Conservation (phyloP, 306 rosid species). For the Trifolium fragiferum region DNA sequence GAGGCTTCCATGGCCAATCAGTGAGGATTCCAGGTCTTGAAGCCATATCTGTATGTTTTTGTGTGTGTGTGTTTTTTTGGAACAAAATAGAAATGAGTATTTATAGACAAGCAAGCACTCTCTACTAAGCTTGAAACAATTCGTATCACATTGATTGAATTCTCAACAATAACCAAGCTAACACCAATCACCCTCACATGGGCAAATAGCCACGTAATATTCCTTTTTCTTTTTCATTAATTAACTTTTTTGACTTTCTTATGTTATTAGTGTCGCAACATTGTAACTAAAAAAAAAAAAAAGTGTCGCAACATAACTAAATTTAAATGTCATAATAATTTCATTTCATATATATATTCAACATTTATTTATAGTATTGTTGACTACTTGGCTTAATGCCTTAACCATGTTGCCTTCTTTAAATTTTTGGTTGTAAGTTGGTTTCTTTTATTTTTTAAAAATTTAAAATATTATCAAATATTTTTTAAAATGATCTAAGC, state of each 20-base stretch:
- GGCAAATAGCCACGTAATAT: constrained; percentile 2
- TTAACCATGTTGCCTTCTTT: too few relatives aligned
- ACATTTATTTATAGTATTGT: neutral
- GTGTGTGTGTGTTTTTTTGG: neutral
- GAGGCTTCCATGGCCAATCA: constrained; percentile 75
- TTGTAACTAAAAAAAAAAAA: too few relatives aligned
- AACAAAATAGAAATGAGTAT: neutral
- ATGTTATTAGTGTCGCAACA: neutral
- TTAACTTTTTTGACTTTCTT: neutral
- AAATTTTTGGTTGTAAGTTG: too few relatives aligned
- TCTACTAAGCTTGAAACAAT: neutral
- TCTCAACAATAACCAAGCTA: neutral
- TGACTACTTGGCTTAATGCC: too few relatives aligned
- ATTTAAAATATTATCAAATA: too few relatives aligned
- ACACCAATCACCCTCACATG: neutral
- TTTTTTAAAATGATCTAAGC: too few relatives aligned
- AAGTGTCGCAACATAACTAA: neutral
- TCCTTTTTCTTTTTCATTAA: neutral
- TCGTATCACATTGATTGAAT: neutral
- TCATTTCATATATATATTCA: neutral
- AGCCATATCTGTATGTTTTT: constrained; percentile 48
- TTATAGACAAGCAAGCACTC: constrained; percentile 22
- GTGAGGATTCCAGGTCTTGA: constrained; percentile 68
- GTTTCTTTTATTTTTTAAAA: too few relatives aligned
- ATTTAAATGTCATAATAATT: neutral